Evolutionary conservation across 2,329 filamentous ascomycete species (phyloP).

Genomic region (Podosphaera aphanis): DNA sequence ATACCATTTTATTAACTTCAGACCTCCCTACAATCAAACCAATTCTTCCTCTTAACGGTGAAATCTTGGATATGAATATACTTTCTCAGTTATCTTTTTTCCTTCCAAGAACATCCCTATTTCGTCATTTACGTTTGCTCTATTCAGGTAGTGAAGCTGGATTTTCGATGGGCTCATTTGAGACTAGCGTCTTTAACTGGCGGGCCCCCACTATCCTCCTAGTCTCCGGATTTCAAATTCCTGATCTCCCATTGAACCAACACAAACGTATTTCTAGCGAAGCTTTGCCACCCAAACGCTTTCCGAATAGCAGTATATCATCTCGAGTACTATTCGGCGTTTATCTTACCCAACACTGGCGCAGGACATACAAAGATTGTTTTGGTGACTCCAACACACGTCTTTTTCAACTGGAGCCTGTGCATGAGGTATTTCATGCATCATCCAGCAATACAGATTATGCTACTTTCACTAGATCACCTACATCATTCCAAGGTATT

Average conservation of each 20-base stretch:
- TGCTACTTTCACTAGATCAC: conserved; percentile 40
- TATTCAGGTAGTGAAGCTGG: conserved; percentile 49
- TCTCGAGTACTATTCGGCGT: conserved; percentile 40
- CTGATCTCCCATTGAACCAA: conserved; percentile 23
- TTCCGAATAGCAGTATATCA: conserved; percentile 26
- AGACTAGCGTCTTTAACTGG: conserved; percentile 57
- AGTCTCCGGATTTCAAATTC: conserved; percentile 39
- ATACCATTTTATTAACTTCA: conserved; percentile 3
- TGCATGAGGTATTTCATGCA: conserved; percentile 47
- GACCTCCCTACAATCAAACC: conserved; percentile 11
- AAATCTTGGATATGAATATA: conserved; percentile 40
- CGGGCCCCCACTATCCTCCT: conserved; percentile 49
- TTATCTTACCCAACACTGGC: conserved; percentile 45
- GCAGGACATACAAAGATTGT: conserved; percentile 40
- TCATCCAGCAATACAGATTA: conserved; percentile 44
- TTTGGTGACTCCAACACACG: conserved; percentile 40
- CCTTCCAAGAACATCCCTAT: conserved; percentile 38
- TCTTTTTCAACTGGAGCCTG: conserved; percentile 48
- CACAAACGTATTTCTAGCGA: conserved; percentile 34
- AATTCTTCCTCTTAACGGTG: conserved; percentile 29
- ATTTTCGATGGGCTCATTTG: conserved; percentile 57
- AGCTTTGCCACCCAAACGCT: conserved; percentile 37
- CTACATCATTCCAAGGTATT: conserved; percentile 35
- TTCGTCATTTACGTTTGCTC: conserved; percentile 38
- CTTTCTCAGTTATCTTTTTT: conserved; percentile 54